Evolutionary conservation across 495 filamentous ascomycete species (phyloP), one percentile per base, ranked within the genome.

Genomic region (Parachaetomium inaequale): DNA sequence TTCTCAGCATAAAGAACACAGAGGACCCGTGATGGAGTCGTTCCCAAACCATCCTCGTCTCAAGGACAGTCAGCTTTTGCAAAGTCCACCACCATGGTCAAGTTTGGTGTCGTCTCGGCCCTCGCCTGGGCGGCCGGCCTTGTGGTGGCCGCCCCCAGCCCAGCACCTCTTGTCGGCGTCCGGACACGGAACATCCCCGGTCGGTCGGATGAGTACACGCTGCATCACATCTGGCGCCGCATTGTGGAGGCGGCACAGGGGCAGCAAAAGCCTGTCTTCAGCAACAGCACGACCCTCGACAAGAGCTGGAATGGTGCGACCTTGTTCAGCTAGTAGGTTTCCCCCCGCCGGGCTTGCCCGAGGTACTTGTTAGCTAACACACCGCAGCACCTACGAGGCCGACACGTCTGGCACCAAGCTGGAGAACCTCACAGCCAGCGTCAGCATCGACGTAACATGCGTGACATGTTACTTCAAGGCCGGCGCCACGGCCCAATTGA

Each of bases 401-500:
- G 15, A 26, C 29, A 26, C 4, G 6, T 17, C 19, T 8, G 38
- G 10, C 14, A 15, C 40, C 15, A 56, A 42, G 28, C 7, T 43
- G 8, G 45, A 42, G 1, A 42, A 61, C 36, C 10, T 38, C 38
- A n/a, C 43, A 8, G 50, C 19, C 21, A 12, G 17, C 1, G 0
- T 36, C 2, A 45, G 32, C 23, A 61, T 81, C 15, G 72, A 79
- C 61, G 77, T 84, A 47, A 75, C 65, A 12, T 83, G 82, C 63
- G 75, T 70, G 14, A 76, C 70, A 19, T 84, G 82, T 61, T 85
- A 84, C 61, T 65, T 82, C 59, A 81, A 78, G 40, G 81, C 79
- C 55, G 63, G 62, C 10, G 77, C 75, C 15, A 79, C 69, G 5
- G 74, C 76, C 7, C 52, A 72, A 21, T 67, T 84, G 38, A 72